A percentile compares a stretch with the other conserved stretches of the same genome.
Conservation (phyloP, 768 basidiomycete genomes). For the Lactarius tabidus region DNA sequence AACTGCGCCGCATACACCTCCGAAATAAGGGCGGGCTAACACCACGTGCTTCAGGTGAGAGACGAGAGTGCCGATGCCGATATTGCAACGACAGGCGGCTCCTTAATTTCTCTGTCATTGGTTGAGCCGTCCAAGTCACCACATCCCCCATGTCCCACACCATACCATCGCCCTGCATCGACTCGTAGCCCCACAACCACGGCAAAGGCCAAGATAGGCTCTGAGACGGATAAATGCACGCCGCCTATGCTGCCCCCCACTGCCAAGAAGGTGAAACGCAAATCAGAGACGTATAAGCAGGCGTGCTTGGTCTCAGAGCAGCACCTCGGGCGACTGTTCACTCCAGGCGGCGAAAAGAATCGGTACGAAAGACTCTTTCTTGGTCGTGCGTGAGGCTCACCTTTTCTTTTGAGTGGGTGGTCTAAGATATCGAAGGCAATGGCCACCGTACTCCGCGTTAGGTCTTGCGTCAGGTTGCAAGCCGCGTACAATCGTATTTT, state of each 20-base stretch:
- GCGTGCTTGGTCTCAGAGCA: slow-evolving; percentile 76
- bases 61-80: slow-evolving; percentile 64
- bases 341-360: slow-evolving; percentile 73
- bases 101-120: slow-evolving; percentile 2
- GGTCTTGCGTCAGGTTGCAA: slow-evolving; percentile 82
- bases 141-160: slow-evolving; percentile 8
- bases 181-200: neutral
- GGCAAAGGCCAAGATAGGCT: slow-evolving; percentile 13
- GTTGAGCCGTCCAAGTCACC: neutral
- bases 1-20: slow-evolving; percentile 55
- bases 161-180: slow-evolving; percentile 6
- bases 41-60: slow-evolving; percentile 38
- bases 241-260: neutral
- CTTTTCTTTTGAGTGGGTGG: slow-evolving; percentile 48
- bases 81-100: slow-evolving; percentile 33
- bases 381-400: slow-evolving; percentile 4
- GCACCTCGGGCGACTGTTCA: slow-evolving; percentile 68
- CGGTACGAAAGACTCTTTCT: slow-evolving; percentile 41
- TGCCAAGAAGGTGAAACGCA: slow-evolving; percentile 36
- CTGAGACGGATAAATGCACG: neutral
- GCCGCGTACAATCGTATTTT: slow-evolving; percentile 84
- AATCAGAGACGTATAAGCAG: slow-evolving; percentile 77
- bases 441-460: slow-evolving; percentile 57
- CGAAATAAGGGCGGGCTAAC: slow-evolving; percentile 34
- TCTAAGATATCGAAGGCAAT: slow-evolving; percentile 79